Conservation (phyloP, 2,329 filamentous ascomycete genomes). For the Aspergillus intermedius region DNA sequence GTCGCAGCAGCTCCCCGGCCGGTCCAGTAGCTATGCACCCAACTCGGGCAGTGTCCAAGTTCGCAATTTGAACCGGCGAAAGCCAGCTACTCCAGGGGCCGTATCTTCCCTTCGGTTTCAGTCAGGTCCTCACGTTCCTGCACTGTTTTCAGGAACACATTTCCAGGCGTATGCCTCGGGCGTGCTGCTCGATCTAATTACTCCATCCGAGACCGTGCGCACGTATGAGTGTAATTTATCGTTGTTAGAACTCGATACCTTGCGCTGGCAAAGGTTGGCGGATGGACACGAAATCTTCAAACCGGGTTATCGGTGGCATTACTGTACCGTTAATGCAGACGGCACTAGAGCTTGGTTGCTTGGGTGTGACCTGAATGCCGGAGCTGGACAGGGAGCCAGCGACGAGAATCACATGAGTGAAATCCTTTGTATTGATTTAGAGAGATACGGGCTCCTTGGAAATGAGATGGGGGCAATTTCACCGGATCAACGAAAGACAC, state of each 20-base stretch:
- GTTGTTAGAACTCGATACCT: slow-evolving; percentile 73
- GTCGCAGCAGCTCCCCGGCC: slow-evolving; percentile 29
- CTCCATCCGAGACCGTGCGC: slow-evolving; percentile 79
- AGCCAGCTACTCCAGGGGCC: slow-evolving; percentile 66
- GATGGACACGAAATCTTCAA: slow-evolving; percentile 93
- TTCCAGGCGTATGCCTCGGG: slow-evolving; percentile 94
- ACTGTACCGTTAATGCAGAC: slow-evolving; percentile 91
- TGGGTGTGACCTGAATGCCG: slow-evolving; percentile 74
- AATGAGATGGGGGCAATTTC: slow-evolving; percentile 61
- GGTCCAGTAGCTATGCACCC: slow-evolving; percentile 59
- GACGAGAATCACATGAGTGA: slow-evolving; percentile 92
- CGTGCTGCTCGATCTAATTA: slow-evolving; percentile 87
- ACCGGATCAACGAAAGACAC: slow-evolving; percentile 40
- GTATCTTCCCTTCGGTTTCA: slow-evolving; percentile 89
- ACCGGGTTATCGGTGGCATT: slow-evolving; percentile 91
- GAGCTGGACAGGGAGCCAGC: slow-evolving; percentile 60
- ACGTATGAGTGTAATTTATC: slow-evolving; percentile 85
- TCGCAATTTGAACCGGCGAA: slow-evolving; percentile 45
- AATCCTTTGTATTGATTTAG: slow-evolving; percentile 86
- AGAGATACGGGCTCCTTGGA: slow-evolving; percentile 83
- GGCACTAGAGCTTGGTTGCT: slow-evolving; percentile 95
- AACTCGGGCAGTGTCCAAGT: slow-evolving; percentile 59
- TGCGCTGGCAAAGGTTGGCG: slow-evolving; percentile 91
- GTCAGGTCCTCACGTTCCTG: slow-evolving; percentile 76
- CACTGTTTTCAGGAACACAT: slow-evolving; percentile 84